Conservation (phyloP, 495 filamentous ascomycete species). For the Penicillium lividum region DNA sequence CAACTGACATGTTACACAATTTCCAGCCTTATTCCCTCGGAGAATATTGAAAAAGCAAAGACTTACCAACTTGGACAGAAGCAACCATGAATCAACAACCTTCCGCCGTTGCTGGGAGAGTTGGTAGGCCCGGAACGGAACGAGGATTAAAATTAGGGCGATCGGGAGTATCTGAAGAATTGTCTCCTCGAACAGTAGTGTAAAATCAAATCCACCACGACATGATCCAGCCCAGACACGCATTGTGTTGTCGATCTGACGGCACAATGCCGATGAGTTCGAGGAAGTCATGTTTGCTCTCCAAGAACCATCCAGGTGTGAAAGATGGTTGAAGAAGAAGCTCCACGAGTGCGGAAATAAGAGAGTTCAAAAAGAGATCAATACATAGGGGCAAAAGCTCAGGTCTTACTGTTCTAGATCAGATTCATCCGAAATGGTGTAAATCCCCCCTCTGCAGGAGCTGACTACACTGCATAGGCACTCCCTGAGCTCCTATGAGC, state of each 20-base stretch:
- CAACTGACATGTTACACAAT: neutral
- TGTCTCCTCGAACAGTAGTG: conserved; percentile 58
- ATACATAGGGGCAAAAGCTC: conserved; percentile 7
- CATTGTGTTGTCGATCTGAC: conserved; percentile 44
- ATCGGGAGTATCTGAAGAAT: conserved; percentile 55
- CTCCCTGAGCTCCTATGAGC: conserved; percentile 21
- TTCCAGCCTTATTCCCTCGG: neutral
- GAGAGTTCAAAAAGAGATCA: conserved; percentile 13
- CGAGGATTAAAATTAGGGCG: conserved; percentile 47
- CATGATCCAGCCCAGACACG: conserved; percentile 44
- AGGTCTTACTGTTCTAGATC: conserved; percentile 23
- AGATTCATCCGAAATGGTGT: conserved; percentile 23
- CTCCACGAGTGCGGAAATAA: conserved; percentile 17
- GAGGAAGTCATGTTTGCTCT: conserved; percentile 35
- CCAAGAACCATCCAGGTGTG: conserved; percentile 22
- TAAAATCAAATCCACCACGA: conserved; percentile 61
- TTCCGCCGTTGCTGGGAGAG: conserved; percentile 48
- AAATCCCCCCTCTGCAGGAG: conserved; percentile 28
- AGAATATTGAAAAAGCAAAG: neutral
- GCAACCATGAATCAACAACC: conserved; percentile 40
- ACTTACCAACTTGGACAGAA: conserved; percentile 48
- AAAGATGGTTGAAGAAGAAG: conserved; percentile 13
- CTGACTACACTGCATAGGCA: conserved; percentile 21
- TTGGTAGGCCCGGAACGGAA: conserved; percentile 47
- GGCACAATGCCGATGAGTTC: conserved; percentile 29